A percentile compares a stretch with the other conserved stretches of the same genome.
Conservation (phyloP, 1,284 basidiomycete species). For the Ganoderma boninense region DNA sequence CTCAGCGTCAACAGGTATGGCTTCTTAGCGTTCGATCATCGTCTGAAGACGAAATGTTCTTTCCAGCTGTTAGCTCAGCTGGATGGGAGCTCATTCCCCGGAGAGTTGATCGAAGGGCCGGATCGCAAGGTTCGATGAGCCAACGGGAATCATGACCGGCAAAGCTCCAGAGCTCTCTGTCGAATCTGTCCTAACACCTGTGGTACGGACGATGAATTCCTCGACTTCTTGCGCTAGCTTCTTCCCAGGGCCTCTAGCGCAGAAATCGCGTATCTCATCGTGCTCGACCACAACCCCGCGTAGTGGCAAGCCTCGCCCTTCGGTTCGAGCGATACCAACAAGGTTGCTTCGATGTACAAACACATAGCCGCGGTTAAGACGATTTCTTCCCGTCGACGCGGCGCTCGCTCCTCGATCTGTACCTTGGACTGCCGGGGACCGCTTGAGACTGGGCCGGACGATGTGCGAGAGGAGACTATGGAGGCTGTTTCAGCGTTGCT, state of each 20-base stretch:
- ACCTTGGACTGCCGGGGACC: slow-evolving; percentile 21
- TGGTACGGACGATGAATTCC: slow-evolving; percentile 24
- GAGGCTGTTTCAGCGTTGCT: background rate
- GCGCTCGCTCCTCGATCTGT: slow-evolving; percentile 36
- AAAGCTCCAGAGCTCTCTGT: slow-evolving; percentile 46
- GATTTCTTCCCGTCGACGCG: slow-evolving; percentile 58
- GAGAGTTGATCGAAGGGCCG: slow-evolving; percentile 65
- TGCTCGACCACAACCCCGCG: slow-evolving; percentile 30
- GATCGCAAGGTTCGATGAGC: slow-evolving; percentile 76
- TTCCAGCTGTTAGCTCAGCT: slow-evolving; percentile 74
- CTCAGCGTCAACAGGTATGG: slow-evolving; percentile 26
- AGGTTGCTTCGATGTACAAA: slow-evolving; percentile 37
- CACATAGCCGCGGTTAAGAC: slow-evolving; percentile 40
- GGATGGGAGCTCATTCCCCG: slow-evolving; percentile 57
- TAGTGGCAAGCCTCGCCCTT: slow-evolving; percentile 22
- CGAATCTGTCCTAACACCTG: background rate
- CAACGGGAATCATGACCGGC: slow-evolving; percentile 72
- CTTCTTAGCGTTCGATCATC: background rate
- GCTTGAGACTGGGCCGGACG: slow-evolving; percentile 14
- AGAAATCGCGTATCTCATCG: slow-evolving; percentile 29
- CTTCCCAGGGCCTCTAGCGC: slow-evolving; percentile 19
- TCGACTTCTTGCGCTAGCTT: slow-evolving; percentile 20
- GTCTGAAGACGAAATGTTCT: slow-evolving; percentile 61
- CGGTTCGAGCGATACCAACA: slow-evolving; percentile 19
- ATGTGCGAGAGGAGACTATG: background rate